Percentiles rank a stretch among this genome's conserved stretches.
phyloP scores from a whole-genome alignment of 495 filamentous ascomycete genomes.

The Penicillium chermesinum region DNA sequence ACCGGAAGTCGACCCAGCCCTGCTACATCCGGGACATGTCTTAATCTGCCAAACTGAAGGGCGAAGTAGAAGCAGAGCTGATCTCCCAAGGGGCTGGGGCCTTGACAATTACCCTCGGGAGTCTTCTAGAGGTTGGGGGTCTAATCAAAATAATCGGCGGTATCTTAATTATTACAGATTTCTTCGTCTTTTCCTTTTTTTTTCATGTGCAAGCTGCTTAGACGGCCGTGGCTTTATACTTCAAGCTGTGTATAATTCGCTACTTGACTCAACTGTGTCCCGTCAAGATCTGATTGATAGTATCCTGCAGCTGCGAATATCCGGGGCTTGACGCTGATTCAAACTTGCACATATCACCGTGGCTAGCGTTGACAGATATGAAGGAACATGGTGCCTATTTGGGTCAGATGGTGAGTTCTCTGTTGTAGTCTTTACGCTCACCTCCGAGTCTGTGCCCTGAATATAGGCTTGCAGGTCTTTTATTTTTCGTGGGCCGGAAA shows the following conservation, averaged over 20 bases:
- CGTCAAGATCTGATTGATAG: too few relatives aligned
- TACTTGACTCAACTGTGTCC: not conserved
- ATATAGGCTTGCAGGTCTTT: not conserved
- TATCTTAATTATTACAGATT: too few relatives aligned
- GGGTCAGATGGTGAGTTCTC: not conserved
- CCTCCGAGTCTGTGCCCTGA: not conserved
- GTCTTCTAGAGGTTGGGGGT: too few relatives aligned
- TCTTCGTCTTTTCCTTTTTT: too few relatives aligned
- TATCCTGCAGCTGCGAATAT: slow-evolving; percentile 7
- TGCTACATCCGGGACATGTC: slow-evolving; percentile 9
- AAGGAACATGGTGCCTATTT: not conserved
- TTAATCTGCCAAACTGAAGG: slow-evolving; percentile 13
- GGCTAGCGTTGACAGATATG: slow-evolving; percentile 7
- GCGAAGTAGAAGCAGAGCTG: slow-evolving; percentile 19
- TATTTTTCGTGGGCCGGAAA: not conserved
- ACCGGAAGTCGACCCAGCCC: slow-evolving; percentile 38
- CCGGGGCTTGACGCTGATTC: slow-evolving; percentile 1
- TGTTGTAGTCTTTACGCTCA: not conserved
- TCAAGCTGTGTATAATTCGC: not conserved
- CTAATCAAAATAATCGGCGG: too few relatives aligned
- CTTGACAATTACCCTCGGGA: slow-evolving; percentile 56
- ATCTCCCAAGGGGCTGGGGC: too few relatives aligned
- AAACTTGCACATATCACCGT: slow-evolving; percentile 12
- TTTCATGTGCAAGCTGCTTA: too few relatives aligned
- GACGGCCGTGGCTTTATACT: too few relatives aligned